Base-by-base conservation (phyloP, 441 rosid genomes). In the Breynia disticha region DNA sequence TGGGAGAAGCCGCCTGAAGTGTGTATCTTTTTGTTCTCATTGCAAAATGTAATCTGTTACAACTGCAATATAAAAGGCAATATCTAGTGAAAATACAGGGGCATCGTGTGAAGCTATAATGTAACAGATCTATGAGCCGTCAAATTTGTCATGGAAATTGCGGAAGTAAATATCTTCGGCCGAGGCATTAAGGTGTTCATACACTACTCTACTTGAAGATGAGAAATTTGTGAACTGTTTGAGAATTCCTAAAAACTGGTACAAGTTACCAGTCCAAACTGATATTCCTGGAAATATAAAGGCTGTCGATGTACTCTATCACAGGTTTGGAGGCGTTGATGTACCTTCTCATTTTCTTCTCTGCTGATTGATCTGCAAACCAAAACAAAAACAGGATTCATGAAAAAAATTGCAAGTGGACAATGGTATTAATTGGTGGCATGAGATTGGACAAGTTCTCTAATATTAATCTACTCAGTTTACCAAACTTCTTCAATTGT, bases 291-390 rank as follows among this genome's bases (percentile, higher is more conserved):
- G 85, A 70, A 18, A 73, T 67, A 67, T 76, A 89, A 72, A 87
- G 90, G 52, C 72, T 74, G 28, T 94, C 99, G 42, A 87, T 79
- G 79, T 87, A 78, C 18, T 76, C 68, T 35, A 85, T 82, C 2
- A 82, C 79, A 0, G 95, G 94, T 47, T 60, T 60, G 1, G 82
- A 72, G 35, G 94, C 89, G 21, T 72, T 55, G 56, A 89, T 80
- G 61, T 75, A 94, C 74, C 83, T 82, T 60, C 62, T 76, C 95
- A 94, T 87, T 54, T 79, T 85, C 79, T 80, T 85, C 70, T 77
- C 81, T 20, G 87, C 97, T 9, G 95, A 67, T 17, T 72, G 67
- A 67, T 71, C 96, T 79, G 83, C 76, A 68, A 28, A 52, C 51
- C 52, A 38, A 11, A 50, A 52, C 13, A 43, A 41, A 16, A 48